A percentile compares a stretch with the other conserved stretches of the same genome.
phyloP scores from a whole-genome alignment of 192 early-diverging fungal genomes.

The Tieghemiomyces parasiticus region DNA sequence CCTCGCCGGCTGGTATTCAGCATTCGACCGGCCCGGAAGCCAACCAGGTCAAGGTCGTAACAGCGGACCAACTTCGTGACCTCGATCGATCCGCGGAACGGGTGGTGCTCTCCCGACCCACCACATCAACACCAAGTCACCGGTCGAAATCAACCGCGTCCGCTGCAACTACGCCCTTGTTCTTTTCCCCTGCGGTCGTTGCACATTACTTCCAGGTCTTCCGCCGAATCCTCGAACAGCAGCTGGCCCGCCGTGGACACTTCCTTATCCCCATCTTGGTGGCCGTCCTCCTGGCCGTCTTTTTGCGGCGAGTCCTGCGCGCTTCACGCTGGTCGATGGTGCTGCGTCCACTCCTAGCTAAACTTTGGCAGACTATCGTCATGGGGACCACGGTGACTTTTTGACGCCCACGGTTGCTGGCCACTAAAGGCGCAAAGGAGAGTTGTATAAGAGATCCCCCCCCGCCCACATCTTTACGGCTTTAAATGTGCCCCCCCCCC shows the following conservation, averaged over 20 bases:
- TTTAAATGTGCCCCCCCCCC: too few species aligned
- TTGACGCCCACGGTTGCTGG: too few species aligned
- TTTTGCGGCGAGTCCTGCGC: too few species aligned
- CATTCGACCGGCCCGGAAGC: too few species aligned
- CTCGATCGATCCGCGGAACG: too few species aligned
- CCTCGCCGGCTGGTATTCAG: too few species aligned
- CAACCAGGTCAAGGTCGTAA: too few species aligned
- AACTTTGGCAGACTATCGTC: background rate
- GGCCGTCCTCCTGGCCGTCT: background rate
- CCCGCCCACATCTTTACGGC: too few species aligned
- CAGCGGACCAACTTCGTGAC: too few species aligned
- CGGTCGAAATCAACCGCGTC: background rate
- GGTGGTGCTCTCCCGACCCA: background rate
- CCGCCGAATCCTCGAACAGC: background rate
- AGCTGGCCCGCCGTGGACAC: background rate
- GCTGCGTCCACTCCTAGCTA: background rate
- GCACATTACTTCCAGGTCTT: background rate
- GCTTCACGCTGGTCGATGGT: background rate
- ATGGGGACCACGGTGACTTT: background rate
- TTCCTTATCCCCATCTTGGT: background rate
- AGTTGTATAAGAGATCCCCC: too few species aligned
- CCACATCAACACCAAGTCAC: background rate
- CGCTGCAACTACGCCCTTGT: background rate
- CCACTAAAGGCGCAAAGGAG: too few species aligned
- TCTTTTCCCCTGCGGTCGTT: background rate